phyloP scores from a whole-genome alignment of 2,329 filamentous ascomycete genomes.

The Aspergillus sp. region DNA sequence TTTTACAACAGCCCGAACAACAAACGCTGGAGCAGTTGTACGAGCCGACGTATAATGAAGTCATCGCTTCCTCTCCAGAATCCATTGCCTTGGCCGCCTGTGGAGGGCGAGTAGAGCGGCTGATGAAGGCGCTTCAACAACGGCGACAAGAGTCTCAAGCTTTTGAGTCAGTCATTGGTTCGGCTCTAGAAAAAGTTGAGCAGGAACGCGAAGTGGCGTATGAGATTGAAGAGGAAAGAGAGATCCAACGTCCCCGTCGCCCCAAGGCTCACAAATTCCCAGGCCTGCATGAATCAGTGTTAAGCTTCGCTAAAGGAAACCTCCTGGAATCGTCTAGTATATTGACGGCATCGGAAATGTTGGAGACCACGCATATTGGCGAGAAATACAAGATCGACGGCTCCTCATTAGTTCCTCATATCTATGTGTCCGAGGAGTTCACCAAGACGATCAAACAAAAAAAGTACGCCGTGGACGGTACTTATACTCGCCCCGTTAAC shows the following conservation, averaged over 20 bases:
- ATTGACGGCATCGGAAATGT: slow-evolving; percentile 2
- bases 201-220: slow-evolving; percentile 60
- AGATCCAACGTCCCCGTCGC: slow-evolving; percentile 51
- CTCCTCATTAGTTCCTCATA: neutral
- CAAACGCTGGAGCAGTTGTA: slow-evolving; percentile 62
- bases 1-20: slow-evolving; percentile 54
- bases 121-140: slow-evolving; percentile 36
- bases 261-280: slow-evolving; percentile 44
- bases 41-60: slow-evolving; percentile 29
- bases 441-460: slow-evolving; percentile 12
- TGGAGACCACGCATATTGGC: slow-evolving; percentile 11
- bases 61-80: neutral
- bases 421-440: slow-evolving; percentile 17
- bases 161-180: slow-evolving; percentile 47
- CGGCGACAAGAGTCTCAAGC: slow-evolving; percentile 39
- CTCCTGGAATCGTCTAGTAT: neutral
- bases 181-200: slow-evolving; percentile 59
- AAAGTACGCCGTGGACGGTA: neutral
- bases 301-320: slow-evolving; percentile 14
- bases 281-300: slow-evolving; percentile 49
- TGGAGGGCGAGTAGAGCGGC: slow-evolving; percentile 29
- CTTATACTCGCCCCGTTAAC: slow-evolving; percentile 43
- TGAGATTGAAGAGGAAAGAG: slow-evolving; percentile 58
- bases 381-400: slow-evolving; percentile 8
- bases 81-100: slow-evolving; percentile 9